phyloP scores from a whole-genome alignment of 2,329 filamentous ascomycete genomes.

The Fusarium penzigii region DNA sequence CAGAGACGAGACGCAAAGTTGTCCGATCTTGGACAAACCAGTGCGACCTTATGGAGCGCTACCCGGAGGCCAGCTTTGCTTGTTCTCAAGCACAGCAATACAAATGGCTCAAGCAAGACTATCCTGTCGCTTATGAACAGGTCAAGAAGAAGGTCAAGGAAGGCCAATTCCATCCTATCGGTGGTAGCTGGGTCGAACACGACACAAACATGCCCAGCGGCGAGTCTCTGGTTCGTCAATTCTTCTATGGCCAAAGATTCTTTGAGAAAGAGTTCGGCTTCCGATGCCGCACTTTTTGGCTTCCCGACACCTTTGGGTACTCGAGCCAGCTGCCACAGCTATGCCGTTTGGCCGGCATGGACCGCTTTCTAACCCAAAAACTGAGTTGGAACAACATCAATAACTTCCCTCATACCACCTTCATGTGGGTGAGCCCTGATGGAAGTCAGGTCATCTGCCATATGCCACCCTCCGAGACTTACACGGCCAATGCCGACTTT shows the following conservation, averaged over 20 bases:
- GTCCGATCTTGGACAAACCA: slow-evolving; percentile 96
- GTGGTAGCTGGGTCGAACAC: slow-evolving; percentile 98
- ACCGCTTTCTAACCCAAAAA: slow-evolving; percentile 95
- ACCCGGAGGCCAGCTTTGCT: slow-evolving; percentile 89
- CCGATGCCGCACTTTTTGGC: slow-evolving; percentile 90
- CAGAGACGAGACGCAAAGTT: slow-evolving; percentile 95
- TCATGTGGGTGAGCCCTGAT: slow-evolving; percentile 97
- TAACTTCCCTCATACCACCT: slow-evolving; percentile 96
- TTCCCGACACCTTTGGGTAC: slow-evolving; percentile 98
- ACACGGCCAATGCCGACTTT: slow-evolving; percentile 92
- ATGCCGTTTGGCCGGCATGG: slow-evolving; percentile 93
- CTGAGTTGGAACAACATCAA: slow-evolving; percentile 99
- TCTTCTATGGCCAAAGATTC: slow-evolving; percentile 92
- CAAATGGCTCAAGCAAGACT: slow-evolving; percentile 92
- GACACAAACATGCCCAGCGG: slow-evolving; percentile 97
- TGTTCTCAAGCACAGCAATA: slow-evolving; percentile 96
- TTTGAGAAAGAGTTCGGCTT: slow-evolving; percentile 92
- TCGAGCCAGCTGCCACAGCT: slow-evolving; percentile 92
- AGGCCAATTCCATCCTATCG: slow-evolving; percentile 90
- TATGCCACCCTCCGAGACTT: slow-evolving; percentile 95
- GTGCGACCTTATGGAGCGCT: slow-evolving; percentile 91
- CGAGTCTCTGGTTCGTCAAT: slow-evolving; percentile 91
- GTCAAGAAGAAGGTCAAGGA: slow-evolving; percentile 90
- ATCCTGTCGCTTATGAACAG: slow-evolving; percentile 84
- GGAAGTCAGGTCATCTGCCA: slow-evolving; percentile 97